These are phyloP conservation scores for Saccharum hybrid DNA, from an alignment of 202 grass and related monocot species.

Conservation along the genomic window DNA sequence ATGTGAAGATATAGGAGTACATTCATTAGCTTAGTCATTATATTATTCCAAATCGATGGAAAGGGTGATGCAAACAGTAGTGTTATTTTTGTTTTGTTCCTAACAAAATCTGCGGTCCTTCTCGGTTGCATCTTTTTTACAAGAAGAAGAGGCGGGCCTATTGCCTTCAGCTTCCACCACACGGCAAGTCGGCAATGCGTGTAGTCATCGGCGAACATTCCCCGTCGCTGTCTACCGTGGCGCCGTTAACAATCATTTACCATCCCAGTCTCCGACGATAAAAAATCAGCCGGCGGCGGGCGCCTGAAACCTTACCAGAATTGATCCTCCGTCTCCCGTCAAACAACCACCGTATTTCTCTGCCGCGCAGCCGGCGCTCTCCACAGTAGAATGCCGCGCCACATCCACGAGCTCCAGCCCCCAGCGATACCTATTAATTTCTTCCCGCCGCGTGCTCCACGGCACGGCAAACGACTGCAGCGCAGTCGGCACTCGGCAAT, in stretches of 20 bases:
- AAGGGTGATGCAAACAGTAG: neutral
- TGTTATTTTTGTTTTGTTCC: neutral
- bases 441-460: neutral
- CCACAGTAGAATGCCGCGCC: slow-evolving; percentile 13
- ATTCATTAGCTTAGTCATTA: too few species aligned
- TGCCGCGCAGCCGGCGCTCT: neutral
- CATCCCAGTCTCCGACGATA: neutral
- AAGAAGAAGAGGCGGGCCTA: neutral
- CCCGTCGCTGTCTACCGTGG: neutral
- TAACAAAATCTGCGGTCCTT: neutral
- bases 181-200: neutral
- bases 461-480: neutral
- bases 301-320: too few species aligned
- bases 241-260: neutral
- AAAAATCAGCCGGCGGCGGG: neutral
- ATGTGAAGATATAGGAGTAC: neutral
- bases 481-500: neutral
- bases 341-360: slow-evolving; percentile 34
- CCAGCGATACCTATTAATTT: slow-evolving; percentile 11
- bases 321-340: neutral
- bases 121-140: neutral
- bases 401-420: neutral
- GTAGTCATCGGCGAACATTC: neutral
- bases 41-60: neutral
- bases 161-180: neutral